These are phyloP conservation scores for Pseudogymnoascus sp. DNA, from an alignment of 2,329 filamentous ascomycete genomes.

Conservation along the genomic window DNA sequence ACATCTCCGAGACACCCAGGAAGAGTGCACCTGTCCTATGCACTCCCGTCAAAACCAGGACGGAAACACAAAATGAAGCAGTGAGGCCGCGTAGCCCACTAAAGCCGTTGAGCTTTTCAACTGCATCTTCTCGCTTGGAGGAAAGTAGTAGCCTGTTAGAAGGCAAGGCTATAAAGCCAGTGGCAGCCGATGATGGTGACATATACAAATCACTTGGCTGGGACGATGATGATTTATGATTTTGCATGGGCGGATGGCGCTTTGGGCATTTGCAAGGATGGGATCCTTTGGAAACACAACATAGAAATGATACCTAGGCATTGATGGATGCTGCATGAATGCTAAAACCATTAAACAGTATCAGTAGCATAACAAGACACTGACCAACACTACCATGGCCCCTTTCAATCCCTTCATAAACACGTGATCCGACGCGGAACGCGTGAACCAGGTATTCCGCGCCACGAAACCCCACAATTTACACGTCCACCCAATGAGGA, in stretches of 20 bases:
- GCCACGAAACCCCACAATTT: neutral
- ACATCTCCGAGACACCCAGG: conserved; percentile 26
- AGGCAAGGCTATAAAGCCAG: neutral
- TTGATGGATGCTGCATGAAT: neutral
- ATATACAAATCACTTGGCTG: conserved; percentile 13
- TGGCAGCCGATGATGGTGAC: conserved; percentile 1
- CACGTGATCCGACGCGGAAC: conserved; percentile 8
- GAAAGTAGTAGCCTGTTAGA: neutral
- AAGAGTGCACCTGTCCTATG: conserved; percentile 15
- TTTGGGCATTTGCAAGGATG: conserved; percentile 8
- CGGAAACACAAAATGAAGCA: conserved; percentile 12
- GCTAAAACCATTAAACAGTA: conserved; percentile 1
- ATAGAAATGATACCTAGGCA: conserved; percentile 9
- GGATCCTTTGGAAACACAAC: conserved; percentile 4
- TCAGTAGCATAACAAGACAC: neutral
- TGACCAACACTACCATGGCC: neutral
- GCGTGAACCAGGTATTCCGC: neutral
- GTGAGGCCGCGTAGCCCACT: conserved; percentile 5
- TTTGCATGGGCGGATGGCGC: conserved; percentile 8
- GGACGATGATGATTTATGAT: conserved; percentile 14
- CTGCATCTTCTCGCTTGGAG: conserved; percentile 7
- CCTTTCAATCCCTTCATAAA: neutral
- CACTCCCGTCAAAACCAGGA: conserved; percentile 11
- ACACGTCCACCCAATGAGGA: conserved; percentile 10
- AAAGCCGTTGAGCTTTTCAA: conserved; percentile 22